Evolutionary conservation across 805 yeast genomes (phyloP), one percentile per base, ranked within the genome.

Genomic region (Yamadazyma kitorensis): DNA sequence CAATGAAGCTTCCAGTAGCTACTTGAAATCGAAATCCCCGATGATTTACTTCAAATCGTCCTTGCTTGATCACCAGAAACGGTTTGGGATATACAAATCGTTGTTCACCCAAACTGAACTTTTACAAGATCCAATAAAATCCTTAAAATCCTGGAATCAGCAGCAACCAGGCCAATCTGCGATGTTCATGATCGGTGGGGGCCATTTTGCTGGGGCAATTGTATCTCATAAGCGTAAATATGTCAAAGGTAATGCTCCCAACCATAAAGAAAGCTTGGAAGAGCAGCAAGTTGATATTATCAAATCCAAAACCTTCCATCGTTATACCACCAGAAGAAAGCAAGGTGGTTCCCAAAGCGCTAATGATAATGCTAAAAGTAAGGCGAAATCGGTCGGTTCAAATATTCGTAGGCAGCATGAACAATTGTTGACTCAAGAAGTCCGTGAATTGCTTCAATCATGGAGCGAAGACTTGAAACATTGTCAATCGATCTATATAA

Each of bases 301-400:
- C 2, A 82, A 68, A 12, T 86, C 87, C 39, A 91, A 88, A 51
- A 84, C 97, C 0, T 86, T 86, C 57, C 98, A 91, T 56, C 71
- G 98, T 45, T 93, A 93, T 52, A 93, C 98, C 2, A 88, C 97
- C 1, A 79, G 98, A 65, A 74, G 96, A 44, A 93, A 93, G 53
- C 98, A 93, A 59, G 98, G 98, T 68, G 98, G 98, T 1, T 76
- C 97, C 0, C 98, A 93, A 55, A 77, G 89, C 44, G 89, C 97
- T 1, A 82, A 77, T 59, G 98, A 93, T 59, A 86, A 82, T 51
- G 84, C 95, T 1, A 77, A 83, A 45, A 98, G 98, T 4, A 91
- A 89, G 55, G 98, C 98, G 6, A 87, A 87, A 43, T 87, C 96
- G 17, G 98, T 96, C 0, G 98, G 98, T 33, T 83, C 97, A 1